These are phyloP conservation scores for Zygnema circumcarinatum DNA, from an alignment of 139 green algal genomes.

Conservation along the genomic window DNA sequence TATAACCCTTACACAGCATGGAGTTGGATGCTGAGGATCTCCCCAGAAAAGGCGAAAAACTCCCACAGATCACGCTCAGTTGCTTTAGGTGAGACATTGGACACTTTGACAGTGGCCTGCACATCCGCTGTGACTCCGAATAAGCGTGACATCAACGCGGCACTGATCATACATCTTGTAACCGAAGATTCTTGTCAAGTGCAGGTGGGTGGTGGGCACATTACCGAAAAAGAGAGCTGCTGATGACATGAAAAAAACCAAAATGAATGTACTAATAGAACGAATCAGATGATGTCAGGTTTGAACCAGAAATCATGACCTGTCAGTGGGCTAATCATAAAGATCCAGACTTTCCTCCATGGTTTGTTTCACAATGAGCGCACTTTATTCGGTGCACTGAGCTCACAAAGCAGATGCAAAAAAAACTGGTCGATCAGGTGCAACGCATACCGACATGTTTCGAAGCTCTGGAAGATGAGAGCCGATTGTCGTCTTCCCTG, in stretches of 20 bases:
- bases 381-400: neutral
- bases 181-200: neutral
- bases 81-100: conserved; percentile 41
- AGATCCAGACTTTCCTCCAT: neutral
- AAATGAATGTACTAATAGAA: neutral
- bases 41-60: conserved; percentile 54
- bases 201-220: neutral
- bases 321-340: neutral
- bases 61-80: conserved; percentile 47
- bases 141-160: neutral
- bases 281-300: no score
- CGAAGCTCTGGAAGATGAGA: no score
- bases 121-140: neutral
- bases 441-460: neutral
- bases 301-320: no score
- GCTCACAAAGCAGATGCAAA: neutral
- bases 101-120: conserved; percentile 50
- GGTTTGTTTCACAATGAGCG: neutral
- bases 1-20: conserved; percentile 25
- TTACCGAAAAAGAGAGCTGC: neutral
- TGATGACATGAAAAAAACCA: neutral
- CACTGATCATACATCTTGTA: neutral
- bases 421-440: no score
- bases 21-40: conserved; percentile 40
- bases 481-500: no score